Conservation (phyloP, 1,284 basidiomycete genomes). For the Ceratobasidium sp. region DNA sequence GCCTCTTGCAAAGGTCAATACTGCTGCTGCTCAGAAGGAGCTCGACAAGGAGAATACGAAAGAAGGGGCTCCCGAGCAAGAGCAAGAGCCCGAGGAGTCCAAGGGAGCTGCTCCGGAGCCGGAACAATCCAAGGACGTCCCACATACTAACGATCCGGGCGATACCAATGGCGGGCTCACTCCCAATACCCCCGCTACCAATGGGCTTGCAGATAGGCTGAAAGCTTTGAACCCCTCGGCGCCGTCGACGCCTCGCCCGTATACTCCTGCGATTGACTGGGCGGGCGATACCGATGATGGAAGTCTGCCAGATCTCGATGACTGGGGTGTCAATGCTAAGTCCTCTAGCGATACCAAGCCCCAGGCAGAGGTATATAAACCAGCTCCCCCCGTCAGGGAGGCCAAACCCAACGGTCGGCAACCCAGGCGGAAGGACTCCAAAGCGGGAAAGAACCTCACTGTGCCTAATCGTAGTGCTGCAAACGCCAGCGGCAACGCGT, state of each 20-base stretch:
- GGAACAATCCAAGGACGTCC: conserved; percentile 19
- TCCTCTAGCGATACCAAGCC: conserved; percentile 24
- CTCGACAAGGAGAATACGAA: conserved; percentile 15
- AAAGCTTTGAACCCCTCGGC: conserved; percentile 69
- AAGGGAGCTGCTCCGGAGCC: background rate
- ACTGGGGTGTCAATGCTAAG: conserved; percentile 60
- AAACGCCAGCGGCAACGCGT: conserved; percentile 12
- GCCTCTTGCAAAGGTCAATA: conserved; percentile 24
- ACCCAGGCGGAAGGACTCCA: conserved; percentile 10
- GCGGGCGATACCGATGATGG: conserved; percentile 77
- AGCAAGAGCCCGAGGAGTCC: conserved; percentile 14
- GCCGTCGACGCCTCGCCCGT: conserved; percentile 56
- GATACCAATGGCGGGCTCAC: background rate
- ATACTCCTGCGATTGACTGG: conserved; percentile 72
- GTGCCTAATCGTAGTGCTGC: conserved; percentile 15
- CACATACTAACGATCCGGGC: conserved; percentile 1
- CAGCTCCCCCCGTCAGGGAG: conserved; percentile 28
- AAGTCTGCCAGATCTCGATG: conserved; percentile 75
- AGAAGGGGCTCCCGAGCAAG: background rate
- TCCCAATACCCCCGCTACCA: conserved; percentile 10
- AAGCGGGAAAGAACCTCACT: conserved; percentile 15
- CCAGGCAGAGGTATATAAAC: conserved; percentile 6
- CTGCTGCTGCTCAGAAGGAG: conserved; percentile 4
- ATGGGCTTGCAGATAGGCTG: conserved; percentile 66
- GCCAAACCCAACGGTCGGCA: conserved; percentile 7